Evolutionary conservation across 2,329 filamentous ascomycete species (phyloP).

Genomic region (Aspergillus sp.): DNA sequence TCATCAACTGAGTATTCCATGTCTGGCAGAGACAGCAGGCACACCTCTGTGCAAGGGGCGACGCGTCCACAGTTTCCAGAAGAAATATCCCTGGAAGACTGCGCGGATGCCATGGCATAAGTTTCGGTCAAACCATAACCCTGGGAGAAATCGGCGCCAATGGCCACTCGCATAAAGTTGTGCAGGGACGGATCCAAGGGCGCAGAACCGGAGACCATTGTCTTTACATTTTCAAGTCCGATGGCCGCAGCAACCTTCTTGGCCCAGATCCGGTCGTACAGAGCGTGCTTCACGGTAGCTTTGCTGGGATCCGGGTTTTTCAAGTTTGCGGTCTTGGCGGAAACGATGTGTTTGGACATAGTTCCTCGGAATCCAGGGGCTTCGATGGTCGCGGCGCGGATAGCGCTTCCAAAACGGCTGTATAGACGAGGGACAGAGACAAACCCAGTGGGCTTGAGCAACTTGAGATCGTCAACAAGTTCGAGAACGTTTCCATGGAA

Average conservation of each 20-base stretch:
- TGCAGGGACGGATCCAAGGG: slow-evolving; percentile 87
- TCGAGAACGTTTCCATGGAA: slow-evolving; percentile 89
- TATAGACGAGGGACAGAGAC: slow-evolving; percentile 87
- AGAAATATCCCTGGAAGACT: slow-evolving; percentile 68
- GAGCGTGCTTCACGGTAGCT: slow-evolving; percentile 60
- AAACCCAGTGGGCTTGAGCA: slow-evolving; percentile 78
- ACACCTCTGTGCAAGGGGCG: slow-evolving; percentile 67
- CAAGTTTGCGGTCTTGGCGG: slow-evolving; percentile 77
- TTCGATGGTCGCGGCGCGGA: slow-evolving; percentile 76
- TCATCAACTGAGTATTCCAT: slow-evolving; percentile 90
- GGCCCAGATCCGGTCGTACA: slow-evolving; percentile 74
- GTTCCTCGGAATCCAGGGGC: slow-evolving; percentile 77
- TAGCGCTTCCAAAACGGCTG: slow-evolving; percentile 83
- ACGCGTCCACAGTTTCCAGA: slow-evolving; percentile 80
- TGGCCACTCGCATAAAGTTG: slow-evolving; percentile 80
- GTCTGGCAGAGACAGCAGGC: slow-evolving; percentile 83
- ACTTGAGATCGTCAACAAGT: slow-evolving; percentile 86
- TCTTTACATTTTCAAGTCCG: slow-evolving; percentile 70
- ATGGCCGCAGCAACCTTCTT: slow-evolving; percentile 82
- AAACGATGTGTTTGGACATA: slow-evolving; percentile 75
- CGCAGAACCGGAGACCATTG: slow-evolving; percentile 84
- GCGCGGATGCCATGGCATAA: slow-evolving; percentile 73
- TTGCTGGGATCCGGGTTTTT: slow-evolving; percentile 65
- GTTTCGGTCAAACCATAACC: slow-evolving; percentile 95
- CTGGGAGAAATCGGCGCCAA: slow-evolving; percentile 76